A percentile compares a stretch with the other conserved stretches of the same genome.
Conservation (phyloP, 2,329 filamentous ascomycete species). For the Fusarium goolgardi region DNA sequence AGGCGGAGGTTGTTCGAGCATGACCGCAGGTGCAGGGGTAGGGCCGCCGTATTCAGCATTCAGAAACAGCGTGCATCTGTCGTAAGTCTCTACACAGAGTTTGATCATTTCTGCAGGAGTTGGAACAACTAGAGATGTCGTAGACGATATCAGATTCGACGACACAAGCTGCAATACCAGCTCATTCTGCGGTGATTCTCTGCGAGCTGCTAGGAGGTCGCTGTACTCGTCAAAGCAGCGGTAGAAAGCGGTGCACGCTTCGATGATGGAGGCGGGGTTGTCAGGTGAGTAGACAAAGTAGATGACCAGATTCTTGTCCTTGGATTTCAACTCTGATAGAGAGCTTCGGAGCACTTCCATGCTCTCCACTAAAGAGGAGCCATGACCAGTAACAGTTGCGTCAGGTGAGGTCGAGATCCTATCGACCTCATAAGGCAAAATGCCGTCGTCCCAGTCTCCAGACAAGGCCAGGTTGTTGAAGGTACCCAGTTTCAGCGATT, state of each 20-base stretch:
- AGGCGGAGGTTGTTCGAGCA: constrained; percentile 76
- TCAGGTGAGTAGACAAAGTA: constrained; percentile 80
- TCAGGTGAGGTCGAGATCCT: constrained; percentile 57
- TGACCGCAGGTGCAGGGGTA: constrained; percentile 75
- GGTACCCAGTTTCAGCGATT: constrained; percentile 76
- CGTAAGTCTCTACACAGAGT: constrained; percentile 80
- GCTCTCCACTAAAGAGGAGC: constrained; percentile 60
- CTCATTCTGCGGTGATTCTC: constrained; percentile 65
- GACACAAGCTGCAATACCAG: constrained; percentile 83
- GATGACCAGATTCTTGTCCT: constrained; percentile 74
- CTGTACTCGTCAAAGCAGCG: constrained; percentile 72
- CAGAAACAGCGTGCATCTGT: constrained; percentile 71
- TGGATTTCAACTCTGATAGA: constrained; percentile 56
- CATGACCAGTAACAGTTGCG: constrained; percentile 55
- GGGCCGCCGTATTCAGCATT: constrained; percentile 58
- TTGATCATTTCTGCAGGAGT: constrained; percentile 68
- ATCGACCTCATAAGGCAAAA: constrained; percentile 64
- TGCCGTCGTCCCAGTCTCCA: constrained; percentile 55
- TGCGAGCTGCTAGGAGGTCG: constrained; percentile 57
- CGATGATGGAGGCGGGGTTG: constrained; percentile 70
- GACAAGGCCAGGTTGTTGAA: constrained; percentile 65
- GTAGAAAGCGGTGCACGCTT: constrained; percentile 80
- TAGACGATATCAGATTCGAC: constrained; percentile 72
- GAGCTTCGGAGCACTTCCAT: constrained; percentile 62
- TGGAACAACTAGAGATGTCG: constrained; percentile 71